These are phyloP conservation scores for Ensete glaucum DNA, from an alignment of 176 grass and related monocot genomes.

Conservation along the genomic window DNA sequence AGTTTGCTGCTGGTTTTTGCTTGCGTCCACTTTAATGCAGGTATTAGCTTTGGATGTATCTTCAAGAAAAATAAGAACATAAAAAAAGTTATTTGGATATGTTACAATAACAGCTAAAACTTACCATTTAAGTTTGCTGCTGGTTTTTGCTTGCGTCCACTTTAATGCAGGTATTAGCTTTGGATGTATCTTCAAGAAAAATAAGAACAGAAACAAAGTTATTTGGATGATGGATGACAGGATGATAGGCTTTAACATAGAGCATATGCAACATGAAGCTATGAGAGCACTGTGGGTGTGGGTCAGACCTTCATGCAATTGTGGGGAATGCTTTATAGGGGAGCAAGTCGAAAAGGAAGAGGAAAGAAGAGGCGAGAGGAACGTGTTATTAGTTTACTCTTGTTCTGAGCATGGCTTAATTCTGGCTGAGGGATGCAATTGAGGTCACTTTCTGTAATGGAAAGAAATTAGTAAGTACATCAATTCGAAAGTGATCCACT, in stretches of 20 bases:
- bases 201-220: not conserved
- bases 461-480: not conserved
- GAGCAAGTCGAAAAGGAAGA: not conserved
- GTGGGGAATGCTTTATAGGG: too few relatives aligned
- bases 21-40: not conserved
- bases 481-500: not conserved
- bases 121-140: not conserved
- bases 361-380: not conserved
- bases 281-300: too few relatives aligned
- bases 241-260: not conserved
- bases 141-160: not conserved
- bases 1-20: too few relatives aligned
- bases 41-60: not conserved
- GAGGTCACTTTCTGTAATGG: not conserved
- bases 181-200: not conserved
- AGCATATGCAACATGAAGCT: not conserved
- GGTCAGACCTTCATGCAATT: too few relatives aligned
- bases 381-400: not conserved
- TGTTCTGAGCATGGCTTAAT: not conserved
- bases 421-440: not conserved
- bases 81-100: not conserved
- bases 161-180: not conserved
- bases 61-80: not conserved
- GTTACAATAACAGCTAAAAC: slow-evolving; percentile 24
- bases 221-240: not conserved